phyloP scores from a whole-genome alignment of 2,329 filamentous ascomycete genomes.

The Triangularia setosa region DNA sequence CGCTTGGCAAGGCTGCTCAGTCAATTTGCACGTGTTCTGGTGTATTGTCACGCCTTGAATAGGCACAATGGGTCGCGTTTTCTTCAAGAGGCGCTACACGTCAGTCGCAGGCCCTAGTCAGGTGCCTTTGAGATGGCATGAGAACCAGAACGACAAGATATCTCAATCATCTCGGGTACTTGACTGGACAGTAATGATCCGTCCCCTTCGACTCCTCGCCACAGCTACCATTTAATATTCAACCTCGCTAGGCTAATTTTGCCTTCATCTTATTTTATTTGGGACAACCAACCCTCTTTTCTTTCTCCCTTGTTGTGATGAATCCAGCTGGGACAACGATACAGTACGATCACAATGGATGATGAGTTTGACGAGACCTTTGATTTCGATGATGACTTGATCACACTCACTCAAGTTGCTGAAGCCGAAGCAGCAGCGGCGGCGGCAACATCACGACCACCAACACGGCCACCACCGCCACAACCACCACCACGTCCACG shows the following conservation, averaged over 20 bases:
- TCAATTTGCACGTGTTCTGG: constrained; percentile 15
- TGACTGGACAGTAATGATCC: background rate
- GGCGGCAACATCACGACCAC: background rate
- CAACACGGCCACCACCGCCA: too few relatives aligned
- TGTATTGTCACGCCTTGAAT: constrained; percentile 3
- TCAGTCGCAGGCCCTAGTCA: background rate
- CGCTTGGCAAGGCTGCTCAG: background rate
- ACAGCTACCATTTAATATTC: background rate
- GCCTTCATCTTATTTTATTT: too few relatives aligned
- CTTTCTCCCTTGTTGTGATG: background rate
- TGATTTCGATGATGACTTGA: constrained; percentile 62
- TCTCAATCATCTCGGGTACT: background rate
- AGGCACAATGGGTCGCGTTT: constrained; percentile 8
- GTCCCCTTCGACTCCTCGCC: background rate
- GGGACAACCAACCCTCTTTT: background rate
- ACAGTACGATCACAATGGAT: constrained; percentile 44
- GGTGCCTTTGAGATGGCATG: background rate
- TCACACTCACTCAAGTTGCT: constrained; percentile 41
- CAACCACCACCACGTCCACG: background rate
- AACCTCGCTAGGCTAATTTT: background rate
- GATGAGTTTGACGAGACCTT: constrained; percentile 55
- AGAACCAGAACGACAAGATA: background rate
- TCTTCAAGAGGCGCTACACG: background rate
- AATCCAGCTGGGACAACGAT: background rate
- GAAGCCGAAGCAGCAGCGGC: constrained; percentile 13